Conservation (phyloP, 2,329 filamentous ascomycete genomes). For the Parafenestella ontariensis region DNA sequence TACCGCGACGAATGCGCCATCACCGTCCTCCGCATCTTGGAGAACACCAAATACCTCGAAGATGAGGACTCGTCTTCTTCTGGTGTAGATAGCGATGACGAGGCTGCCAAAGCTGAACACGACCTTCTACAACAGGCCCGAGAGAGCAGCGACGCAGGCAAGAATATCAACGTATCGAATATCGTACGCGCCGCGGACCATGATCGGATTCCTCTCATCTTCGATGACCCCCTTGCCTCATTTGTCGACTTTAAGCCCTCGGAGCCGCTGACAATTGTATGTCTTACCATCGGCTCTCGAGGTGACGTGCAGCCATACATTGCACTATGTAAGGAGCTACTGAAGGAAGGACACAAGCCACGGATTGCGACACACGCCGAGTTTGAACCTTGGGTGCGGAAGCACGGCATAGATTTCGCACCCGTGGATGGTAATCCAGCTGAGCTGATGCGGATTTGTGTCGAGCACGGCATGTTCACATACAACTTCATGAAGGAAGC, state of each 20-base stretch:
- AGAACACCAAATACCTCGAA: constrained; percentile 72
- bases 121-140: constrained; percentile 80
- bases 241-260: constrained; percentile 90
- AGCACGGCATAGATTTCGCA: constrained; percentile 93
- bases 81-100: constrained; percentile 73
- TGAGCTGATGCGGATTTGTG: constrained; percentile 94
- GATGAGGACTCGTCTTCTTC: constrained; percentile 72
- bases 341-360: constrained; percentile 84
- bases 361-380: constrained; percentile 92
- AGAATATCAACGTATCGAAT: constrained; percentile 31
- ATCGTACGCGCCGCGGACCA: constrained; percentile 41
- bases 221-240: constrained; percentile 87
- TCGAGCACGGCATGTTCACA: constrained; percentile 97
- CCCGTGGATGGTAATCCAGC: constrained; percentile 89
- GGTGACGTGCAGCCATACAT: constrained; percentile 99
- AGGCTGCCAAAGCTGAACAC: constrained; percentile 80
- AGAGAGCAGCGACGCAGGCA: constrained; percentile 40
- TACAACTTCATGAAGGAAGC: constrained; percentile 89
- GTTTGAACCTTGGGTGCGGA: constrained; percentile 86
- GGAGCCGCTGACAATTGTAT: constrained; percentile 82
- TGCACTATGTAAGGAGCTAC: constrained; percentile 86
- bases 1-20: constrained; percentile 88
- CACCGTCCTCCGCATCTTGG: constrained; percentile 78
- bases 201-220: constrained; percentile 77
- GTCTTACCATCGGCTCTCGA: constrained; percentile 92